Evolutionary conservation across 2,329 filamentous ascomycete genomes (phyloP).

Genomic region (Colletotrichum musicola): DNA sequence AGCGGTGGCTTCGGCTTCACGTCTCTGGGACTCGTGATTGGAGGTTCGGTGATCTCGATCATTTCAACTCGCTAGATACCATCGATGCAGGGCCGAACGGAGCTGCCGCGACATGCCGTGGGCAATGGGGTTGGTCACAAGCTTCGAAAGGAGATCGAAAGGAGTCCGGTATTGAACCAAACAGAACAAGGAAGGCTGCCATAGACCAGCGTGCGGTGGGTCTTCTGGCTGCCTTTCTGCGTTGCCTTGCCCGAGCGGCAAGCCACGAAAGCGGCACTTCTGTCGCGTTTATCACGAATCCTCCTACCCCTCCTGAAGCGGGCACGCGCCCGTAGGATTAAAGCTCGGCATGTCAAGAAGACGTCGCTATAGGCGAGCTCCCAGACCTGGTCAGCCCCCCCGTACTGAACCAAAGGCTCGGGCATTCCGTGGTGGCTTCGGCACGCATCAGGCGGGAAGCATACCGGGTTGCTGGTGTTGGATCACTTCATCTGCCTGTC

Average conservation of each 20-base stretch:
- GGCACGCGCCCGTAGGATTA: background rate
- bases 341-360: background rate
- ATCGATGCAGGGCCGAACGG: background rate
- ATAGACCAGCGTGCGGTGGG: background rate
- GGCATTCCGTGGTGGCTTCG: slow-evolving; percentile 14
- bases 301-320: background rate
- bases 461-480: background rate
- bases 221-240: slow-evolving; percentile 13
- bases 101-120: background rate
- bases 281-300: background rate
- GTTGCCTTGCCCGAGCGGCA: slow-evolving; percentile 9
- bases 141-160: background rate
- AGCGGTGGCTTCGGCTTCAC: background rate
- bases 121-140: background rate
- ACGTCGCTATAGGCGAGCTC: background rate
- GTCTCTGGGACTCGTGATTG: background rate
- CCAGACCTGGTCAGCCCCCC: background rate
- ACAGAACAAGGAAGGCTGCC: background rate
- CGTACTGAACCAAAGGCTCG: background rate
- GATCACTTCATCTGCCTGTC: background rate
- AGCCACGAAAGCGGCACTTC: slow-evolving; percentile 6
- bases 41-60: background rate
- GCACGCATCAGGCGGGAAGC: slow-evolving; percentile 2
- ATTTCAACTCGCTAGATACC: background rate
- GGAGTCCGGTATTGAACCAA: background rate